These are phyloP conservation scores for Parathielavia hyrcaniae DNA, from an alignment of 495 filamentous ascomycete genomes.

Conservation along the genomic window DNA sequence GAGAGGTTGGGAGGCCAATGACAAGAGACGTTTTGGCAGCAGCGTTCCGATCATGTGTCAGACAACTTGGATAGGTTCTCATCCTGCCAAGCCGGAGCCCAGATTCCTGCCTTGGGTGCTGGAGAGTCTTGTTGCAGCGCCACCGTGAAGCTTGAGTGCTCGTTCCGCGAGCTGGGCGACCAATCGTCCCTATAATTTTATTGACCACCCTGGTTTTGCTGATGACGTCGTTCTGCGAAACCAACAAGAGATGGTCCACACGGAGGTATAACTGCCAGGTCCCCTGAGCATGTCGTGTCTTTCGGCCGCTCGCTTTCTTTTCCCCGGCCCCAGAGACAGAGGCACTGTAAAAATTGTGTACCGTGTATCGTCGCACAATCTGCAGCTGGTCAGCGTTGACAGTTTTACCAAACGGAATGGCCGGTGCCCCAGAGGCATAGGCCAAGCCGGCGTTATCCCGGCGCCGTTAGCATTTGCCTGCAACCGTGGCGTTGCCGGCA, in stretches of 20 bases:
- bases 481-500: slow-evolving; percentile 12
- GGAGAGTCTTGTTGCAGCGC: not conserved
- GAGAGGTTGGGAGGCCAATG: slow-evolving; percentile 4
- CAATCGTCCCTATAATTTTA: not conserved
- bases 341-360: not conserved
- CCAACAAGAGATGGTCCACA: not conserved
- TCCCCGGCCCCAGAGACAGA: too few relatives aligned
- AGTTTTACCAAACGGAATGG: not conserved
- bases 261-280: too few relatives aligned
- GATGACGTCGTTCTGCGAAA: not conserved
- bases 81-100: slow-evolving; percentile 15
- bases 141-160: not conserved
- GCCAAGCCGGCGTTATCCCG: slow-evolving; percentile 31
- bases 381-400: not conserved
- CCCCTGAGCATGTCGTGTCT: not conserved
- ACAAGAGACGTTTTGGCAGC: not conserved
- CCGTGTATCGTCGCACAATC: not conserved
- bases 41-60: slow-evolving; percentile 18
- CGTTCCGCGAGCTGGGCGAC: not conserved
- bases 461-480: slow-evolving; percentile 21
- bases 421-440: not conserved
- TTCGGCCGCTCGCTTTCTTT: too few relatives aligned
- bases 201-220: too few relatives aligned
- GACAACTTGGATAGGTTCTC: slow-evolving; percentile 3
- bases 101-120: slow-evolving; percentile 11